Conservation (phyloP, 169 alveolate species). For the Hepatocystis sp. region DNA sequence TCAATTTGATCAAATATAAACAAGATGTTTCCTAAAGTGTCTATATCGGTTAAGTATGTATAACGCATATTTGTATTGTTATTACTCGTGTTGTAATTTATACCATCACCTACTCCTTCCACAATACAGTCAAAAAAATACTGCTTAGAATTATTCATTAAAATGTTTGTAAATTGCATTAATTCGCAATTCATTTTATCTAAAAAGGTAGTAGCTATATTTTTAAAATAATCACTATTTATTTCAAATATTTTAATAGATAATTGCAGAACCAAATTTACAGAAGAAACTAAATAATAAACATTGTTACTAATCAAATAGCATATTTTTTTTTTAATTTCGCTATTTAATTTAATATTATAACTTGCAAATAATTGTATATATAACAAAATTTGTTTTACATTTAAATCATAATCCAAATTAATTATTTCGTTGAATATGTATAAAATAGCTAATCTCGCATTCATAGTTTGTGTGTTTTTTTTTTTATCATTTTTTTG, state of each 20-base stretch:
- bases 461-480: conserved; percentile 25
- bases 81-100: background rate
- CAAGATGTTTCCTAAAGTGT: conserved; percentile 14
- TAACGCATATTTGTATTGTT: background rate
- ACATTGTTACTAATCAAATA: conserved; percentile 17
- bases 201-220: conserved; percentile 23
- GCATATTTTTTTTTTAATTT: conserved; percentile 49
- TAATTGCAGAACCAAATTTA: conserved; percentile 17
- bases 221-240: conserved; percentile 45
- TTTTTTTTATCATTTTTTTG: conserved; percentile 47
- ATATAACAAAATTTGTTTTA: conserved; percentile 21
- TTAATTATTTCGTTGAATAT: conserved; percentile 54
- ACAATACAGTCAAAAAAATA: conserved; percentile 1
- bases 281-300: background rate
- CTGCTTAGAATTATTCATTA: background rate
- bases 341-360: conserved; percentile 39
- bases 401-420: conserved; percentile 44
- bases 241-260: conserved; percentile 31
- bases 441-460: conserved; percentile 48
- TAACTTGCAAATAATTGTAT: conserved; percentile 40
- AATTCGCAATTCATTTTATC: conserved; percentile 59
- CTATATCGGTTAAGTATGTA: conserved; percentile 10
- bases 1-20: conserved; percentile 76
- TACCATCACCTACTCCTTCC: background rate
- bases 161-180: conserved; percentile 2